Conservation (phyloP, 768 basidiomycete genomes). For the Hemileccinum impolitum region DNA sequence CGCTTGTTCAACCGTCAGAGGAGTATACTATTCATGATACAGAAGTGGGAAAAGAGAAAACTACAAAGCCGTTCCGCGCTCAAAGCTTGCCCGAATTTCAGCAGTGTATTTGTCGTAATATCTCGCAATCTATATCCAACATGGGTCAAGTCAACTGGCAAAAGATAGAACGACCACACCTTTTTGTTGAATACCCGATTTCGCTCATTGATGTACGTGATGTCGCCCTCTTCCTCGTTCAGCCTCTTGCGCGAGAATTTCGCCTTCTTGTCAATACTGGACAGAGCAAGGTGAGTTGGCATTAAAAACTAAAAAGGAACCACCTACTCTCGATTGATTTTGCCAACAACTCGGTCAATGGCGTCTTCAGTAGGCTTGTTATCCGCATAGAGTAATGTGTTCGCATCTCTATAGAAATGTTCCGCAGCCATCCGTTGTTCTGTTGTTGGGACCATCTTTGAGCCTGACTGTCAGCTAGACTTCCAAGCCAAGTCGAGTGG, state of each 20-base stretch:
- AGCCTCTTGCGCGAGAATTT: conserved; percentile 86
- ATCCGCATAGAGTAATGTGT: conserved; percentile 90
- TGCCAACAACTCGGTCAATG: conserved; percentile 85
- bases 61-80: conserved; percentile 90
- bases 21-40: conserved; percentile 1
- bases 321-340: conserved; percentile 91
- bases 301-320: background rate
- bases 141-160: background rate
- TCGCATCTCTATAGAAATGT: conserved; percentile 89
- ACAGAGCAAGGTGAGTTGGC: background rate
- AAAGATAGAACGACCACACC: conserved; percentile 37
- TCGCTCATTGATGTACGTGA: conserved; percentile 99
- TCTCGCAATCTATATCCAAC: conserved; percentile 65
- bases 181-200: conserved; percentile 99
- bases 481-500: conserved; percentile 4
- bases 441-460: conserved; percentile 49
- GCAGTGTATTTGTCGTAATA: conserved; percentile 97
- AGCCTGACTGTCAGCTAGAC: conserved; percentile 9
- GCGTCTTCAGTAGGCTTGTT: conserved; percentile 95
- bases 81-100: conserved; percentile 96
- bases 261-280: conserved; percentile 82
- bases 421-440: conserved; percentile 71
- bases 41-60: background rate
- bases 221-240: conserved; percentile 93
- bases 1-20: no score